phyloP scores from a whole-genome alignment of 2,329 filamentous ascomycete genomes.

The Ophiostoma tasmaniense region DNA sequence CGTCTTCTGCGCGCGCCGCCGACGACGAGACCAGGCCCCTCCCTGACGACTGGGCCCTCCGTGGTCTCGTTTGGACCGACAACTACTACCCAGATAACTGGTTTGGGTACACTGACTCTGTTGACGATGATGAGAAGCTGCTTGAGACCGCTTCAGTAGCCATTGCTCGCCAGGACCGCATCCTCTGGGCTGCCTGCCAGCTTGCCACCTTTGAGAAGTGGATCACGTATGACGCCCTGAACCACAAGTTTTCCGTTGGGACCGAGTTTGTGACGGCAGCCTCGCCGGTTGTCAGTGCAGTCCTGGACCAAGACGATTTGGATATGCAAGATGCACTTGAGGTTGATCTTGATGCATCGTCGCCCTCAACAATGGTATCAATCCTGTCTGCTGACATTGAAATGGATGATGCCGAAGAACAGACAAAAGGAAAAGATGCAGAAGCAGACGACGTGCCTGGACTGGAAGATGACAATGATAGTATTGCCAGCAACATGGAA shows the following conservation, averaged over 20 bases:
- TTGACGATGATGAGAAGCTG: slow-evolving; percentile 60
- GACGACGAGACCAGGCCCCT: slow-evolving; percentile 50
- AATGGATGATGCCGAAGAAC: neutral
- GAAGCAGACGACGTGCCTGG: neutral
- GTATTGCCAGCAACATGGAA: no score
- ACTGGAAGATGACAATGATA: no score
- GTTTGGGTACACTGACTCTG: slow-evolving; percentile 45
- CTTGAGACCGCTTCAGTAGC: slow-evolving; percentile 54
- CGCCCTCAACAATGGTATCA: neutral
- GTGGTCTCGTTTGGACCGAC: slow-evolving; percentile 53
- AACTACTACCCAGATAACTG: slow-evolving; percentile 50
- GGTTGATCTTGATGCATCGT: neutral
- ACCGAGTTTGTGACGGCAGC: neutral
- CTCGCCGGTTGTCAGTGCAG: neutral
- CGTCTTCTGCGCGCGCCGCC: slow-evolving; percentile 22
- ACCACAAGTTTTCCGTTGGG: slow-evolving; percentile 34
- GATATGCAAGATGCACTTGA: neutral
- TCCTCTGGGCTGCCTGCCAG: slow-evolving; percentile 48
- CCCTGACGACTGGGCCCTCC: slow-evolving; percentile 60
- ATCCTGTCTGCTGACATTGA: neutral
- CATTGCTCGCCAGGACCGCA: slow-evolving; percentile 48
- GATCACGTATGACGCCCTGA: slow-evolving; percentile 36
- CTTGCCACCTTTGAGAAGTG: slow-evolving; percentile 37
- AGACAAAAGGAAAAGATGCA: no score
- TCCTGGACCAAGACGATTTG: neutral